phyloP scores from a whole-genome alignment of 2,329 filamentous ascomycete species.

The Huntiella abstrusa region DNA sequence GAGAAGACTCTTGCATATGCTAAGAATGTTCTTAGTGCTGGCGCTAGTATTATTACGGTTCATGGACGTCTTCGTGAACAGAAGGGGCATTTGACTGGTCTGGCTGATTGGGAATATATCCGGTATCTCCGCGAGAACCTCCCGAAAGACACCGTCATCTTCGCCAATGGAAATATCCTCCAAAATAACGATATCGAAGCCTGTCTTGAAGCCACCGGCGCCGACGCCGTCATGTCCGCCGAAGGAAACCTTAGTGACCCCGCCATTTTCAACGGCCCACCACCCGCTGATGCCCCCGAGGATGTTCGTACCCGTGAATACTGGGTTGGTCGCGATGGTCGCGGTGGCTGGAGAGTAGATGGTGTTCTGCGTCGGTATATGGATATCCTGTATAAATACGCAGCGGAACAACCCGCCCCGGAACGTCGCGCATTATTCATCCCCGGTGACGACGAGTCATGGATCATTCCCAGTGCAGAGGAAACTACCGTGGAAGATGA shows the following conservation, averaged over 20 bases:
- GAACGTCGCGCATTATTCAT: constrained; percentile 54
- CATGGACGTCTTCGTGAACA: constrained; percentile 80
- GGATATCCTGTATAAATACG: constrained; percentile 71
- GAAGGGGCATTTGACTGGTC: constrained; percentile 84
- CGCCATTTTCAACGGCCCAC: constrained; percentile 42
- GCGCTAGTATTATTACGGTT: constrained; percentile 82
- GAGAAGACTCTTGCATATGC: constrained; percentile 83
- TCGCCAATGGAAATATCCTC: constrained; percentile 90
- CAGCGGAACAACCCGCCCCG: constrained; percentile 47
- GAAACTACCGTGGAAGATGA: constrained; percentile 15
- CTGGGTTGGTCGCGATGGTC: constrained; percentile 63
- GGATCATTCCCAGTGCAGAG: constrained; percentile 21
- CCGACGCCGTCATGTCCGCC: constrained; percentile 86
- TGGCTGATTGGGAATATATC: constrained; percentile 83
- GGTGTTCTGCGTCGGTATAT: constrained; percentile 74
- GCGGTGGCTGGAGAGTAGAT: constrained; percentile 75
- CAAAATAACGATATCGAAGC: constrained; percentile 56
- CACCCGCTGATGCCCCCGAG: not conserved
- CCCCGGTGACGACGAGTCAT: constrained; percentile 33
- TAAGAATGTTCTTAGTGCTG: constrained; percentile 65
- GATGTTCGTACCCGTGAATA: constrained; percentile 59
- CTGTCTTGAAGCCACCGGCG: constrained; percentile 69
- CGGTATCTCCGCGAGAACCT: constrained; percentile 66
- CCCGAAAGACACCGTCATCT: constrained; percentile 75
- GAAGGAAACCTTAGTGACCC: constrained; percentile 92